Evolutionary conservation across 2,329 filamentous ascomycete genomes (phyloP).

Genomic region (Metarhizium brunneum): DNA sequence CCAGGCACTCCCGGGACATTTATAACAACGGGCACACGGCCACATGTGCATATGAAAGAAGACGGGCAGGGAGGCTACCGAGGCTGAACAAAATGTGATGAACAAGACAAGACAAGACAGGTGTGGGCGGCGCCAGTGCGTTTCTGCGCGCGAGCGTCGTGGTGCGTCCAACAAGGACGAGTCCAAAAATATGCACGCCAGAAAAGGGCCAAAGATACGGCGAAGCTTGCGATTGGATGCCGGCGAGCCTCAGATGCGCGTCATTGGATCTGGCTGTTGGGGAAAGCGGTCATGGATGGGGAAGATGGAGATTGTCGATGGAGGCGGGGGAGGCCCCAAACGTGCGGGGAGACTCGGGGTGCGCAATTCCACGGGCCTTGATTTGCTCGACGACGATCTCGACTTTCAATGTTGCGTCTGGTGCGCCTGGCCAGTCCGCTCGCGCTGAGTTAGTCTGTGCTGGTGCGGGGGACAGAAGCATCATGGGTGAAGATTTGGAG

Average conservation of each 20-base stretch:
- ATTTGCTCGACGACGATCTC: neutral
- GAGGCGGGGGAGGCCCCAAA: neutral
- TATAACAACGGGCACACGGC: neutral
- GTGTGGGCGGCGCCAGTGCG: neutral
- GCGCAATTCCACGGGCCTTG: neutral
- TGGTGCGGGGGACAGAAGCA: too few relatives aligned
- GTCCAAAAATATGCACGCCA: neutral
- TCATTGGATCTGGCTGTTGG: constrained; percentile 1
- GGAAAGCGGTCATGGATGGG: neutral
- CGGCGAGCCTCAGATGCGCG: neutral
- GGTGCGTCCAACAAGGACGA: neutral
- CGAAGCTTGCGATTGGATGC: constrained; percentile 8
- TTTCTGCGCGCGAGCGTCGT: too few relatives aligned
- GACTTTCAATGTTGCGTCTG: neutral
- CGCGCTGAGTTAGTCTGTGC: too few relatives aligned
- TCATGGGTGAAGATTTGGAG: too few relatives aligned
- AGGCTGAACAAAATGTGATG: neutral
- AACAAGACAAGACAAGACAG: neutral
- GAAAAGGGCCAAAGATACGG: neutral
- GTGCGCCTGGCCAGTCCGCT: too few relatives aligned
- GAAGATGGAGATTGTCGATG: neutral
- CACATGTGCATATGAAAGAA: constrained; percentile 4
- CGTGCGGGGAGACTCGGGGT: neutral
- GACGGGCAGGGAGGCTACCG: neutral
- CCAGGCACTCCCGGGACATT: neutral